Percentiles rank a stretch among this genome's conserved stretches.
These are phyloP conservation scores for Picochlorum sp. DNA, from an alignment of 139 green algal genomes.

Conservation along the genomic window DNA sequence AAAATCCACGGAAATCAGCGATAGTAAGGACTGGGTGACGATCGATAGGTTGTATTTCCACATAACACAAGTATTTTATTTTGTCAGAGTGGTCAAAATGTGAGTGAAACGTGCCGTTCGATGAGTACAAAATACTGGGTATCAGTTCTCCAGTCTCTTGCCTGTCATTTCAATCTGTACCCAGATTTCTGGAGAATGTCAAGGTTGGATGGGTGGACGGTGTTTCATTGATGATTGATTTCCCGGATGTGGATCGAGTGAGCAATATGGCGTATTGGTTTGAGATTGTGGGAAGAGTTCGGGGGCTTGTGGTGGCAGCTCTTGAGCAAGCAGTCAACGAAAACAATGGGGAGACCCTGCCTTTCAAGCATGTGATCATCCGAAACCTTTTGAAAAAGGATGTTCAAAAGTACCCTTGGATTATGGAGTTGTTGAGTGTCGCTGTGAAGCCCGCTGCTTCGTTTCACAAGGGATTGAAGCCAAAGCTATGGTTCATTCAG, in stretches of 20 bases:
- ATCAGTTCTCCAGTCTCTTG: neutral
- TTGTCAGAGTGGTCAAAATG: too few relatives aligned
- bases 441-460: neutral
- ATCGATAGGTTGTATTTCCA: too few relatives aligned
- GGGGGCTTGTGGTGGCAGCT: slow-evolving; percentile 30
- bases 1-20: too few relatives aligned
- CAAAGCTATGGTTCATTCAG: slow-evolving; percentile 38
- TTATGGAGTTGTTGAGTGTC: slow-evolving; percentile 42
- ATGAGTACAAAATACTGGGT: neutral
- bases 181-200: slow-evolving; percentile 7
- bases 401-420: slow-evolving; percentile 35
- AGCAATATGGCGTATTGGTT: slow-evolving; percentile 73
- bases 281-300: slow-evolving; percentile 55
- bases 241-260: slow-evolving; percentile 52
- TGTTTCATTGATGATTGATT: slow-evolving; percentile 58
- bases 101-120: neutral
- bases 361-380: slow-evolving; percentile 11
- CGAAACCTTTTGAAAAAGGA: slow-evolving; percentile 26
- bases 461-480: neutral
- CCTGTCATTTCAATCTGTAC: neutral
- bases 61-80: too few relatives aligned
- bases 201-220: slow-evolving; percentile 36
- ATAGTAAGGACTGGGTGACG: too few relatives aligned
- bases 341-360: neutral
- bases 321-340: neutral